Conservation (phyloP, 192 early-diverging fungal species). For the Spizellomyces sp. region DNA sequence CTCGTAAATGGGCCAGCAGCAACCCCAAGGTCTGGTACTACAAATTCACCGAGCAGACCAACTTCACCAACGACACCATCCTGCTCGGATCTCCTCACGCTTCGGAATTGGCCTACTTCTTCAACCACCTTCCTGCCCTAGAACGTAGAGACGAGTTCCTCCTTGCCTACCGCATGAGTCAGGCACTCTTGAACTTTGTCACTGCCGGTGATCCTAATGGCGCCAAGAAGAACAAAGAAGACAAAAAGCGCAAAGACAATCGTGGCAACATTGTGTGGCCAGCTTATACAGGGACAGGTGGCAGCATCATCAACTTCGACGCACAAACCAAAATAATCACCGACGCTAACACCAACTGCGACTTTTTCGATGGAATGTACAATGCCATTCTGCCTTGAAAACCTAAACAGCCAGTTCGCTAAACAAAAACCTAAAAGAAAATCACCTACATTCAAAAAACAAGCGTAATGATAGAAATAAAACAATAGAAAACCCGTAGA, state of each 20-base stretch:
- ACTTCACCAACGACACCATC: conserved; percentile 4
- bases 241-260: not conserved
- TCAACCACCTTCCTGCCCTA: not conserved
- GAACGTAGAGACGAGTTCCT: conserved; percentile 10
- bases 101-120: conserved; percentile 11
- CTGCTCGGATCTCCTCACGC: conserved; percentile 11
- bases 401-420: not conserved
- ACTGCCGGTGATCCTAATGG: conserved; percentile 1
- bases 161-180: conserved; percentile 4
- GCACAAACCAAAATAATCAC: not conserved
- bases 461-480: no score
- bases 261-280: not conserved
- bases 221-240: not conserved
- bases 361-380: not conserved
- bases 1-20: not conserved
- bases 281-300: not conserved
- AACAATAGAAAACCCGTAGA: no score
- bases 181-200: conserved; percentile 1
- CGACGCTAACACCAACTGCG: not conserved
- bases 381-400: not conserved
- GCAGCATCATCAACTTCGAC: not conserved
- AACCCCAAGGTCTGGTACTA: conserved; percentile 3
- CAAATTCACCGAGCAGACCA: not conserved
- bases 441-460: no score
- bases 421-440: no score